These are phyloP conservation scores for Linum trigynum DNA, from an alignment of 345 rosid genomes.

Conservation along the genomic window DNA sequence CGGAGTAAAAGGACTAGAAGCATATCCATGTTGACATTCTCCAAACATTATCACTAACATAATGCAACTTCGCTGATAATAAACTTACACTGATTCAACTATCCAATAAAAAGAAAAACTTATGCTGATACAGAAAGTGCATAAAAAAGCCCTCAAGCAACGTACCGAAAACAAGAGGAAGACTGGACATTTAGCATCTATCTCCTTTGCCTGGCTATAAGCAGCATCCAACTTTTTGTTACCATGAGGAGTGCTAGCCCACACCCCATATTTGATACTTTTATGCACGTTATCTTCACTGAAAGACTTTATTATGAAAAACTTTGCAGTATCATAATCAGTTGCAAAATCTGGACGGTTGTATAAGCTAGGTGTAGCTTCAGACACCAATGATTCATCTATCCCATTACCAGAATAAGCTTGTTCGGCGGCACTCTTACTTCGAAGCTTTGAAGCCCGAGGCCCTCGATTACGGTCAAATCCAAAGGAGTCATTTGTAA, in stretches of 20 bases:
- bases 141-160: not conserved
- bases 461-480: constrained; percentile 56
- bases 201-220: constrained; percentile 47
- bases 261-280: constrained; percentile 58
- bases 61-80: not conserved
- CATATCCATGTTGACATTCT: no score
- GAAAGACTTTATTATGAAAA: constrained; percentile 64
- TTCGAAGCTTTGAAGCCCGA: constrained; percentile 46
- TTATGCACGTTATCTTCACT: constrained; percentile 77
- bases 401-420: constrained; percentile 27
- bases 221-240: constrained; percentile 61
- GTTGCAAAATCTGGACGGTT: constrained; percentile 42
- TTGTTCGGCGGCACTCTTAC: constrained; percentile 29
- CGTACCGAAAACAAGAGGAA: constrained; percentile 60
- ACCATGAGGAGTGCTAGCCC: constrained; percentile 81
- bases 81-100: not conserved
- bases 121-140: not conserved
- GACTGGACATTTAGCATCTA: constrained; percentile 40
- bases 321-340: constrained; percentile 50
- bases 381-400: constrained; percentile 25
- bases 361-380: constrained; percentile 12
- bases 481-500: constrained; percentile 39
- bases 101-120: not conserved
- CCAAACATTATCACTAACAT: no score
- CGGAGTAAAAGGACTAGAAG: no score